A percentile compares a stretch with the other conserved stretches of the same genome.
phyloP scores from a whole-genome alignment of 139 green algal genomes.

The Chlamydomonas schloesseri region DNA sequence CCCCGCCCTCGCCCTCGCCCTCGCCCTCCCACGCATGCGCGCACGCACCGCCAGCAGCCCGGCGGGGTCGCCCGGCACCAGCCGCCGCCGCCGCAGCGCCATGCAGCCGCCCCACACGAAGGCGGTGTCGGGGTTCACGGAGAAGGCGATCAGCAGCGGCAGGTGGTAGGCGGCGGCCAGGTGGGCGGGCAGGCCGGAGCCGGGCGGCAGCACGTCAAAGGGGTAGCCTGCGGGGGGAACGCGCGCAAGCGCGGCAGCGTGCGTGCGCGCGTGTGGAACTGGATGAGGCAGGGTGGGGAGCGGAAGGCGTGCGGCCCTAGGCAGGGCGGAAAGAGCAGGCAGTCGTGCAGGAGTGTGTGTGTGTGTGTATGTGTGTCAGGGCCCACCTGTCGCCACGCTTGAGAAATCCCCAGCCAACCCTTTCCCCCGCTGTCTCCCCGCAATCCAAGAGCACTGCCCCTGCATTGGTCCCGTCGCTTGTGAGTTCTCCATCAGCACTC shows the following conservation, averaged over 20 bases:
- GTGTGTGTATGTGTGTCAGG: no score
- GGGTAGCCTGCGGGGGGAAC: slow-evolving; percentile 87
- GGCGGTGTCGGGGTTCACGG: slow-evolving; percentile 54
- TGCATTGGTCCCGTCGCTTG: no score
- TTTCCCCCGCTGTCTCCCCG: no score
- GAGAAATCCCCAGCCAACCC: no score
- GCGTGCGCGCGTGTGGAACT: not conserved
- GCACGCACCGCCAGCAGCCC: slow-evolving; percentile 68
- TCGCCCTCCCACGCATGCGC: not conserved
- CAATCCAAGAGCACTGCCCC: no score
- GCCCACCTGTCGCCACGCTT: no score
- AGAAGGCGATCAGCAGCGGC: slow-evolving; percentile 87
- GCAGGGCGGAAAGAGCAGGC: no score
- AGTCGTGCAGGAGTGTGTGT: no score
- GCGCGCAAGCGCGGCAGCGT: no score
- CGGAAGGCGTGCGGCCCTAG: no score
- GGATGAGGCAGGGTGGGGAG: not conserved
- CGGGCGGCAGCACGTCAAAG: slow-evolving; percentile 81
- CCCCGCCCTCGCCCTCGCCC: not conserved
- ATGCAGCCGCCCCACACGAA: slow-evolving; percentile 96
- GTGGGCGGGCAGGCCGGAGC: slow-evolving; percentile 67
- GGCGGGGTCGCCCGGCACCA: slow-evolving; percentile 64
- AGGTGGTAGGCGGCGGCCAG: slow-evolving; percentile 82
- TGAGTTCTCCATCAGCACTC: no score
- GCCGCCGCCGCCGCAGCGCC: slow-evolving; percentile 73